phyloP scores from a whole-genome alignment of 805 yeast species.

The Metschnikowia koreensis region DNA sequence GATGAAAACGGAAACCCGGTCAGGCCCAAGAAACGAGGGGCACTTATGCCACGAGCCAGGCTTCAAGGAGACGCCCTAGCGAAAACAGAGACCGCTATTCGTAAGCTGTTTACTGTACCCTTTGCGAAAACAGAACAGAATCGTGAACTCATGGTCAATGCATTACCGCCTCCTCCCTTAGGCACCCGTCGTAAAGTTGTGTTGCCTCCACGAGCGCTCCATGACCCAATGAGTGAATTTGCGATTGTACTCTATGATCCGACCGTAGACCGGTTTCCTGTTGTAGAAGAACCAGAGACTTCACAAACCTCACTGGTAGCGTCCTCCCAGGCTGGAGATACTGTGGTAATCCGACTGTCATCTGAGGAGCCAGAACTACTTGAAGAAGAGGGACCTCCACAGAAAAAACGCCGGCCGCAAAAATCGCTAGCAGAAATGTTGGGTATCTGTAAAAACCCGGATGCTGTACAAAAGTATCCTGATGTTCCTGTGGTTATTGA shows the following conservation, averaged over 20 bases:
- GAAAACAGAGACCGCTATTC: constrained; percentile 35
- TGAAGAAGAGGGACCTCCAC: constrained; percentile 16
- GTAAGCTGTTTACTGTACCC: constrained; percentile 62
- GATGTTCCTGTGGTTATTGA: constrained; percentile 96
- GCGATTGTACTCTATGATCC: constrained; percentile 96
- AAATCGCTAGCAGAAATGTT: constrained; percentile 76
- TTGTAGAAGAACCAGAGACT: constrained; percentile 13
- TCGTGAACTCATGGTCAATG: constrained; percentile 28
- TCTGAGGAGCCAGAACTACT: constrained; percentile 17
- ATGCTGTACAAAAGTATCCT: constrained; percentile 54
- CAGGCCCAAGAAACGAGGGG: constrained; percentile 46
- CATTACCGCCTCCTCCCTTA: constrained; percentile 70
- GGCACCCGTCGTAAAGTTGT: constrained; percentile 74
- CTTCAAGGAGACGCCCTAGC: constrained; percentile 35
- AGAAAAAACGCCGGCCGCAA: constrained; percentile 45
- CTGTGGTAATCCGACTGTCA: constrained; percentile 4
- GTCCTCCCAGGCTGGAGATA: neutral
- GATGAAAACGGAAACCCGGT: constrained; percentile 33
- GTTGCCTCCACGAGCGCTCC: constrained; percentile 86
- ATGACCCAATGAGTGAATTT: constrained; percentile 89
- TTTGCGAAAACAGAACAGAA: constrained; percentile 40
- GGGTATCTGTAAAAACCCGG: constrained; percentile 61
- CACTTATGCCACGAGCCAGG: constrained; percentile 56
- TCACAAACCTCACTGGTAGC: neutral
- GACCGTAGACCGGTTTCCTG: constrained; percentile 65